Evolutionary conservation across 2,329 filamentous ascomycete species (phyloP).

Genomic region (Botrytis medusae): DNA sequence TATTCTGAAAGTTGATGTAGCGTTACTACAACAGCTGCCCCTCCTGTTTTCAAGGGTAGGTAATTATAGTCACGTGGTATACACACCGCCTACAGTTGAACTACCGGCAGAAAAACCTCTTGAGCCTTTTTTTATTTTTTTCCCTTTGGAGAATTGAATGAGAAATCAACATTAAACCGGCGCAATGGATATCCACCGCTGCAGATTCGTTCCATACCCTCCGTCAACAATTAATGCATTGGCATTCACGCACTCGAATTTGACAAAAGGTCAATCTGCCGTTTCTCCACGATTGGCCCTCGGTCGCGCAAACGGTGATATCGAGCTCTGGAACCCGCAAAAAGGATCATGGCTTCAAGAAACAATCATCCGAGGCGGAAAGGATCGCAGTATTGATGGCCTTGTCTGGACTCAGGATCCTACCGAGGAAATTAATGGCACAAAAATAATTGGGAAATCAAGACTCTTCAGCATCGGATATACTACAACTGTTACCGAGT

Average conservation of each 20-base stretch:
- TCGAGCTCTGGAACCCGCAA: slow-evolving; percentile 95
- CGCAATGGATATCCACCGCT: slow-evolving; percentile 92
- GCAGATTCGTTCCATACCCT: slow-evolving; percentile 91
- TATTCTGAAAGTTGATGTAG: background rate
- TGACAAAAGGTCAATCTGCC: slow-evolving; percentile 50
- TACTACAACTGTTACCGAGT: slow-evolving; percentile 89
- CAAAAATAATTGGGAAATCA: slow-evolving; percentile 67
- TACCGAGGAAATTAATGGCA: slow-evolving; percentile 62
- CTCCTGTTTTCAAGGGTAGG: background rate
- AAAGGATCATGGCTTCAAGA: slow-evolving; percentile 82
- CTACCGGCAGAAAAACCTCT: slow-evolving; percentile 18
- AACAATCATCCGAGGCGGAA: slow-evolving; percentile 77
- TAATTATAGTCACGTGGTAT: background rate
- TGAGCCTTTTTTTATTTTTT: slow-evolving; percentile 21
- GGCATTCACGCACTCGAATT: slow-evolving; percentile 79
- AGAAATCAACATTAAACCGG: slow-evolving; percentile 13
- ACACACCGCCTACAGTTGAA: slow-evolving; percentile 7
- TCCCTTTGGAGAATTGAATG: slow-evolving; percentile 5
- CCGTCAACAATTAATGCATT: slow-evolving; percentile 91
- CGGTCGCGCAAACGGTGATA: slow-evolving; percentile 89
- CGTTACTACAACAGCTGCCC: too few relatives aligned
- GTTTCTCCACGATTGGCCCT: slow-evolving; percentile 76
- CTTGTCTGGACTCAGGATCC: slow-evolving; percentile 89
- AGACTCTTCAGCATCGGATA: slow-evolving; percentile 96
- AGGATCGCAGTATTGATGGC: slow-evolving; percentile 84